These are phyloP conservation scores for Penicillium diatomitis DNA, from an alignment of 495 filamentous ascomycete species.

Conservation along the genomic window DNA sequence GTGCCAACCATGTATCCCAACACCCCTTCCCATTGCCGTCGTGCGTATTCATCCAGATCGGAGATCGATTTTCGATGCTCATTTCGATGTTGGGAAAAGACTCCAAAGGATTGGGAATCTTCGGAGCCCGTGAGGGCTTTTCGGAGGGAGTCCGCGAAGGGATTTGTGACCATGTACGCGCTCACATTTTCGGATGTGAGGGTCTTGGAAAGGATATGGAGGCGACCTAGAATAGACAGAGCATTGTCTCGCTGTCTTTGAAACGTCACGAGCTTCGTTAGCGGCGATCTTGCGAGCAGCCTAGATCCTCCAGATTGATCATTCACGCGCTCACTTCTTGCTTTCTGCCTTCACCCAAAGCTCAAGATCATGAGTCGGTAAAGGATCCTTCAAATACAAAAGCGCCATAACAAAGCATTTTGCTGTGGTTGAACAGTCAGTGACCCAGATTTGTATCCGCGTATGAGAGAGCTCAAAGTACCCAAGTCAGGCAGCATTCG, in stretches of 20 bases:
- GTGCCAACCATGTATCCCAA: slow-evolving; percentile 87
- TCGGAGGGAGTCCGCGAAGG: slow-evolving; percentile 67
- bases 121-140: slow-evolving; percentile 82
- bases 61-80: slow-evolving; percentile 49
- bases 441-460: slow-evolving; percentile 1
- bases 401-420: slow-evolving; percentile 94
- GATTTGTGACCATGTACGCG: slow-evolving; percentile 60
- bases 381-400: slow-evolving; percentile 72
- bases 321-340: slow-evolving; percentile 41
- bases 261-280: slow-evolving; percentile 1
- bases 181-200: slow-evolving; percentile 49
- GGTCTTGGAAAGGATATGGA: slow-evolving; percentile 66
- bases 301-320: too few species aligned
- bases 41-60: slow-evolving; percentile 79
- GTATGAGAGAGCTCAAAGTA: slow-evolving; percentile 32
- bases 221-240: slow-evolving; percentile 64
- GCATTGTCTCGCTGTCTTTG: slow-evolving; percentile 71
- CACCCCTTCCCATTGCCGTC: slow-evolving; percentile 88
- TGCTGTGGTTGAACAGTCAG: slow-evolving; percentile 43
- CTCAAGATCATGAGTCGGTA: slow-evolving; percentile 69
- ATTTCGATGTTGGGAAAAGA: slow-evolving; percentile 56
- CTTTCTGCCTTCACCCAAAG: slow-evolving; percentile 70
- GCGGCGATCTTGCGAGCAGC: background rate
- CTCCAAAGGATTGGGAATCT: slow-evolving; percentile 78
- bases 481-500: slow-evolving; percentile 92